Conservation (phyloP, 768 basidiomycete species). For the Boletus sp. region DNA sequence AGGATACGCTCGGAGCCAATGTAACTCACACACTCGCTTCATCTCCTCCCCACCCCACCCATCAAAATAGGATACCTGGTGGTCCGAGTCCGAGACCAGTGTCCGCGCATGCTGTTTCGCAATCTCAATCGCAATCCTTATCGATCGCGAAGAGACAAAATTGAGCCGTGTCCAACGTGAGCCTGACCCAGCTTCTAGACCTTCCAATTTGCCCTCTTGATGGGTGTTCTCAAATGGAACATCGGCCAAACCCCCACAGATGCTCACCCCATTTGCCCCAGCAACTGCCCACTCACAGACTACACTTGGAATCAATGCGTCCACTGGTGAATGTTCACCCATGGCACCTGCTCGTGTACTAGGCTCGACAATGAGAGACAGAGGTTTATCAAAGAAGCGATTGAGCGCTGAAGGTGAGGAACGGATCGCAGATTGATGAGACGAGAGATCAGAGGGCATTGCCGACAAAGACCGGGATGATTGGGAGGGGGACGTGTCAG, state of each 20-base stretch:
- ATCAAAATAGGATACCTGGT: slow-evolving; percentile 76
- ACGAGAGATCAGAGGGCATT: slow-evolving; percentile 43
- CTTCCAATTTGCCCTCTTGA: not conserved
- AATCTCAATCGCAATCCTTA: slow-evolving; percentile 51
- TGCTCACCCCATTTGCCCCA: slow-evolving; percentile 12
- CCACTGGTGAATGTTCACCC: slow-evolving; percentile 89
- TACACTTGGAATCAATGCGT: slow-evolving; percentile 87
- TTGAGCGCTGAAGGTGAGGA: slow-evolving; percentile 67
- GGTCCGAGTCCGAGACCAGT: slow-evolving; percentile 77
- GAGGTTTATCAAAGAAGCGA: slow-evolving; percentile 88
- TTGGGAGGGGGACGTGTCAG: not conserved
- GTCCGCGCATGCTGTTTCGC: slow-evolving; percentile 55
- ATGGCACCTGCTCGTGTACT: slow-evolving; percentile 80
- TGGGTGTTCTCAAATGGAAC: slow-evolving; percentile 11
- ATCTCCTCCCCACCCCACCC: slow-evolving; percentile 89
- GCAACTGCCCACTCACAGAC: slow-evolving; percentile 77
- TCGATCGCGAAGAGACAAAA: slow-evolving; percentile 66
- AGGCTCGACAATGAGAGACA: slow-evolving; percentile 79
- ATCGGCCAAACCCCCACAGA: slow-evolving; percentile 53
- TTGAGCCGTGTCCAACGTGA: slow-evolving; percentile 60
- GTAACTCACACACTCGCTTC: slow-evolving; percentile 57
- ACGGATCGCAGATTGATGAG: slow-evolving; percentile 73
- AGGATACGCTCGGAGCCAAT: not conserved
- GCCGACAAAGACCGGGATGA: slow-evolving; percentile 10
- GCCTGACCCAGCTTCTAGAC: slow-evolving; percentile 8